Conservation (phyloP, 1,284 basidiomycete genomes). For the Naganishia sp. region DNA sequence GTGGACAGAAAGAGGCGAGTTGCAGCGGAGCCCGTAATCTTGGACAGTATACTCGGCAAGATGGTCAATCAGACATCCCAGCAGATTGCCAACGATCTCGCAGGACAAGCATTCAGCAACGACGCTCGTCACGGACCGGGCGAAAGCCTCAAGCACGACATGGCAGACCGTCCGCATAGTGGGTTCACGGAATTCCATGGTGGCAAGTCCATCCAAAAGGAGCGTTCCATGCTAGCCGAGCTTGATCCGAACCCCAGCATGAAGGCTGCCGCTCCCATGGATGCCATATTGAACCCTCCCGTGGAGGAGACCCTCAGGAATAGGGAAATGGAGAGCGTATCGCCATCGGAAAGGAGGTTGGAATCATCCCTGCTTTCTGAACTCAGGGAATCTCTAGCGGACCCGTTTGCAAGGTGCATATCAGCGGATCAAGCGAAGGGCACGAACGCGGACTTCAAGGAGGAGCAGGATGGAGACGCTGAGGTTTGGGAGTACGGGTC, state of each 20-base stretch:
- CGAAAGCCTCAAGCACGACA: background rate
- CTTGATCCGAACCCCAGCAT: slow-evolving; percentile 30
- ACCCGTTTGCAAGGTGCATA: slow-evolving; percentile 12
- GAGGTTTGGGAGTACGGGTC: slow-evolving; percentile 28
- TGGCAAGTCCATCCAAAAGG: slow-evolving; percentile 4
- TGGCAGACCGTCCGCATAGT: background rate
- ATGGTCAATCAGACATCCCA: slow-evolving; percentile 18
- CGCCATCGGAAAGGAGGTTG: slow-evolving; percentile 12
- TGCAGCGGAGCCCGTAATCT: background rate
- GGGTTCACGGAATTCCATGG: slow-evolving; percentile 17
- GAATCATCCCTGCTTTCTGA: slow-evolving; percentile 6
- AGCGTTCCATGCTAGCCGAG: slow-evolving; percentile 26
- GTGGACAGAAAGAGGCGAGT: too few relatives aligned
- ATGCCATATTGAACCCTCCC: slow-evolving; percentile 16
- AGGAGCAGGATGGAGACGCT: slow-evolving; percentile 27
- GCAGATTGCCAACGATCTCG: background rate
- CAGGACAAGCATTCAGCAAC: background rate
- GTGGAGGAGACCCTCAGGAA: slow-evolving; percentile 3
- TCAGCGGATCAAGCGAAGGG: background rate
- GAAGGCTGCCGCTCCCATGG: slow-evolving; percentile 24
- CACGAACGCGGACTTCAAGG: background rate
- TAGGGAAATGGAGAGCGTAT: slow-evolving; percentile 19
- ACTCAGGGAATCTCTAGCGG: slow-evolving; percentile 12
- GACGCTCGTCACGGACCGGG: background rate
- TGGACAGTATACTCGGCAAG: background rate